A percentile compares a stretch with the other conserved stretches of the same genome.
phyloP scores from a whole-genome alignment of 2,329 filamentous ascomycete species.

The Claviceps cyperi region DNA sequence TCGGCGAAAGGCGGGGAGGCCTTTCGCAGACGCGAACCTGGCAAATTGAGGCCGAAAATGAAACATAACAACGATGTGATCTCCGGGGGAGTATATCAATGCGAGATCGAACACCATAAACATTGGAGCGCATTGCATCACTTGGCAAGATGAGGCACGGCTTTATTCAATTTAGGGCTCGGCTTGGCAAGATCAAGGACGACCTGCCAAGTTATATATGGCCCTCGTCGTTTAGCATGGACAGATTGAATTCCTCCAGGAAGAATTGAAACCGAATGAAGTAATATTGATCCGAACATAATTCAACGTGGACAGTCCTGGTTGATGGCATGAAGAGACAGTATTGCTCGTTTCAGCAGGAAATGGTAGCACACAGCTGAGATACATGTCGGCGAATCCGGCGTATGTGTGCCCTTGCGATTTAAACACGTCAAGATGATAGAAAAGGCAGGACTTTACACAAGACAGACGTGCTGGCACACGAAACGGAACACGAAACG shows the following conservation, averaged over 20 bases:
- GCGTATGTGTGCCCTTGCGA: no score
- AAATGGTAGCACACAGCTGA: no score
- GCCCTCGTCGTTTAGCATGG: constrained; percentile 14
- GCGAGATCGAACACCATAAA: constrained; percentile 24
- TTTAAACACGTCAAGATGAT: no score
- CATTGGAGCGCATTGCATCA: constrained; percentile 21
- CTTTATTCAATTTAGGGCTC: no score
- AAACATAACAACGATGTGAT: constrained; percentile 34
- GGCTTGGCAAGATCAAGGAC: not conserved
- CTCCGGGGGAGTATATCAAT: constrained; percentile 31
- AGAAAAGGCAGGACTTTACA: no score
- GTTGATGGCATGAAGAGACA: no score
- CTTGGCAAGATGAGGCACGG: constrained; percentile 11
- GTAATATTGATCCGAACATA: not conserved
- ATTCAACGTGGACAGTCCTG: no score
- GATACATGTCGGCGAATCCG: no score
- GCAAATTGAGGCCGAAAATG: constrained; percentile 30
- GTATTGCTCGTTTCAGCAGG: no score
- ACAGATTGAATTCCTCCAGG: not conserved
- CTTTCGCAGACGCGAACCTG: constrained; percentile 40
- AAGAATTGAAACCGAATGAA: not conserved
- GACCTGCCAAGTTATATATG: constrained; percentile 11
- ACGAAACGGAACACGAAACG: no score
- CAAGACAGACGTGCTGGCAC: no score
- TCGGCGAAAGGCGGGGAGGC: constrained; percentile 37